Base-by-base conservation (phyloP, 768 basidiomycete species). In the Auricularia sp. region DNA sequence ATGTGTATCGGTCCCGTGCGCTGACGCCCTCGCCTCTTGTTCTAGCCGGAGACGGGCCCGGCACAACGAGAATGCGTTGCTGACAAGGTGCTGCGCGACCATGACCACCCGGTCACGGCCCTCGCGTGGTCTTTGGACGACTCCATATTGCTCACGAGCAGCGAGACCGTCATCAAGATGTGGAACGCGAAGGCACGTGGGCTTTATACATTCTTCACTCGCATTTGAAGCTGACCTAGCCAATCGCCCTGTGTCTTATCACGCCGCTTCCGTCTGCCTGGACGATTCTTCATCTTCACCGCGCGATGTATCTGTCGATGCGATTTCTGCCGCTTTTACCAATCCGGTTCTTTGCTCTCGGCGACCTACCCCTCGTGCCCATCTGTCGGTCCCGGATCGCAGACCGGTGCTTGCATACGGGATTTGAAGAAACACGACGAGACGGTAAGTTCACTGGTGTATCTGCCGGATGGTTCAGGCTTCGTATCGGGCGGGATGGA, bases 61-160 rank as follows among this genome's bases (percentile, higher is more conserved):
- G 78, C 81, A 62, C 77, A 79, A 61, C 80, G 83, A 69, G 87
- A 85, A 70, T 87, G 86, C 81, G 77, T 75, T 39, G 78, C 80
- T 59, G 81, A 85, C 67, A 78, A 78, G 66, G 82, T 82, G 35
- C 75, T 98, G 62, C 77, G 82, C 44, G 91, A 88, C n/a, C 94
- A 97, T 73, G 79, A 80, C 34, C 88, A 88, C 71, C 72, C 86
- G 8, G 87, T 98, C 3, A 87, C 87, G 56, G 88, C 86, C 69
- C 76, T 99, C 65, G 87, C 93, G 1, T 99, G 96, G 95, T 98
- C 97, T 34, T 80, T 88, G 62, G 93, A 98, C 70, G 93, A 95
- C 71, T 77, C 83, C 21, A 80, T 90, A 67, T 78, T 99, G 66
- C 80, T 97, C 54, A 93, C 93, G 5, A 87, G 88, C 47, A 81